Conservation (phyloP, 2,329 filamentous ascomycete genomes). For the Aspergillus pseudonomiae region DNA sequence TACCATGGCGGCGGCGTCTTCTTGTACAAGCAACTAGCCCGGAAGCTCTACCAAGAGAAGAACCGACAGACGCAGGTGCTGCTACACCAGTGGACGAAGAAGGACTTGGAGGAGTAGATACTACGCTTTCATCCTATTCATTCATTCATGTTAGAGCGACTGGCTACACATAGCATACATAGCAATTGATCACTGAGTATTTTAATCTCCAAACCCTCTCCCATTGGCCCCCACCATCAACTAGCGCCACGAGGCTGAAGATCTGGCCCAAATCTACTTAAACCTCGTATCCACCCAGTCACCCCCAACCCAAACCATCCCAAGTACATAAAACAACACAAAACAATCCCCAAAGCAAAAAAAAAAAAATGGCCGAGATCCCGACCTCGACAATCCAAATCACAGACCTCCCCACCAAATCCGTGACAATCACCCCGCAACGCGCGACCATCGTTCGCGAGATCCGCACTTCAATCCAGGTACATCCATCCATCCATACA, state of each 20-base stretch:
- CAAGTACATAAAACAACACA: background rate
- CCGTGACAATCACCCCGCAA: slow-evolving; percentile 65
- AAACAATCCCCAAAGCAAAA: background rate
- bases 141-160: too few species aligned
- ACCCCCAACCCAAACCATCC: background rate
- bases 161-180: too few species aligned
- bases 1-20: slow-evolving; percentile 61
- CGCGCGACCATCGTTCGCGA: slow-evolving; percentile 64
- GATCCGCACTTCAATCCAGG: slow-evolving; percentile 57
- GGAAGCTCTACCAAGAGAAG: slow-evolving; percentile 65
- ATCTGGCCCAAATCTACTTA: too few species aligned
- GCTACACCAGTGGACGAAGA: slow-evolving; percentile 50
- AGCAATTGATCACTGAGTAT: too few species aligned
- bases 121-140: too few species aligned
- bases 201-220: too few species aligned
- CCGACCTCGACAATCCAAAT: slow-evolving; percentile 47
- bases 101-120: background rate
- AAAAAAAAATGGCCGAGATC: slow-evolving; percentile 21
- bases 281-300: too few species aligned
- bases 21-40: slow-evolving; percentile 66
- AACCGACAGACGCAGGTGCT: slow-evolving; percentile 45
- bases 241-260: too few species aligned
- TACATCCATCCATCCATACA: slow-evolving; percentile 20
- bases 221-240: too few species aligned
- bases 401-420: slow-evolving; percentile 60